Conservation (phyloP, 2,329 filamentous ascomycete species). For the Leptographium lundbergii region DNA sequence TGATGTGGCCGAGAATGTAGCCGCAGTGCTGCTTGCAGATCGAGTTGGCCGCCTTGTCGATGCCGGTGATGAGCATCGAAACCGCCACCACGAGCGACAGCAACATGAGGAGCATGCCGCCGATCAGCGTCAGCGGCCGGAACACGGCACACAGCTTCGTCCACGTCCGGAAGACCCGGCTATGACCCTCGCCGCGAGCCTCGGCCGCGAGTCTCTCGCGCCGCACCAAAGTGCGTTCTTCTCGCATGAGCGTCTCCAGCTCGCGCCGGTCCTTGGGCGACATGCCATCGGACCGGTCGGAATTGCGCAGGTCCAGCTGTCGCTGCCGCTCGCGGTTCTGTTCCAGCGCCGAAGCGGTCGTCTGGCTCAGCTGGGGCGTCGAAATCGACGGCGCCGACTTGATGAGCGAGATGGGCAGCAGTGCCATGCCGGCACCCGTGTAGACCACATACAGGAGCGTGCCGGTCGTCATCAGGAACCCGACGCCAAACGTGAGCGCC, state of each 20-base stretch:
- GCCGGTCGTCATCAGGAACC: slow-evolving; percentile 77
- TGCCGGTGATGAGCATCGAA: slow-evolving; percentile 88
- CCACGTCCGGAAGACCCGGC: slow-evolving; percentile 63
- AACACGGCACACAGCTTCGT: slow-evolving; percentile 70
- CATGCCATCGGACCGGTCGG: slow-evolving; percentile 61
- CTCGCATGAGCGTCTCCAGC: slow-evolving; percentile 71
- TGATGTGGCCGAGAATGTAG: slow-evolving; percentile 76
- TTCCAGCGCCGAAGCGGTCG: slow-evolving; percentile 68
- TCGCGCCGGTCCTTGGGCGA: slow-evolving; percentile 80
- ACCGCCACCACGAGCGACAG: slow-evolving; percentile 67
- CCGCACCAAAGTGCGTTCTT: slow-evolving; percentile 84
- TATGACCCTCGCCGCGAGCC: slow-evolving; percentile 63
- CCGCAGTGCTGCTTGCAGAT: slow-evolving; percentile 83
- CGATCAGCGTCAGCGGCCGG: slow-evolving; percentile 76
- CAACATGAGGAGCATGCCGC: slow-evolving; percentile 65
- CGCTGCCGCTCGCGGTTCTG: slow-evolving; percentile 84
- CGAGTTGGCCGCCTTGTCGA: slow-evolving; percentile 95
- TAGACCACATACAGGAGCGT: slow-evolving; percentile 80
- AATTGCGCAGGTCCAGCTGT: slow-evolving; percentile 76
- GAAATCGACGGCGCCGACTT: slow-evolving; percentile 83
- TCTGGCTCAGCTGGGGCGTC: slow-evolving; percentile 63
- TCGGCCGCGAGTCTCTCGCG: slow-evolving; percentile 80
- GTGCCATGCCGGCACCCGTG: slow-evolving; percentile 75
- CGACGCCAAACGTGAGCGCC: slow-evolving; percentile 78
- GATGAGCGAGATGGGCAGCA: slow-evolving; percentile 82